Conservation (phyloP, 371 early-diverging fungal genomes). For the Apophysomyces sp. region DNA sequence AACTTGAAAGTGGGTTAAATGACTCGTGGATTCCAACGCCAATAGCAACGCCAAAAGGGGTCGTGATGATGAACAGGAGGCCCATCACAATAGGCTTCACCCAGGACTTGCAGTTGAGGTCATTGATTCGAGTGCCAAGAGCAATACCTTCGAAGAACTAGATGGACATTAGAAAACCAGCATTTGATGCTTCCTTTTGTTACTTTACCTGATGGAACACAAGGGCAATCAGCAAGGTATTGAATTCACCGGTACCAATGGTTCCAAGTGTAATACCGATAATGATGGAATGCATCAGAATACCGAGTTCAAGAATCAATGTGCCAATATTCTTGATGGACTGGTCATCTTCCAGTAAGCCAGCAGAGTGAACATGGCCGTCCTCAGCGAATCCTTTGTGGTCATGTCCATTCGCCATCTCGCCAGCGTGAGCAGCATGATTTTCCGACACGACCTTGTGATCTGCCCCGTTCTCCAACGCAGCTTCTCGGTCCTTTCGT, state of each 20-base stretch:
- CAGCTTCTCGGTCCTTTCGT: background rate
- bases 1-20: constrained; percentile 55
- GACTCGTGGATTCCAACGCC: constrained; percentile 67
- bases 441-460: background rate
- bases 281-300: constrained; percentile 76
- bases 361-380: constrained; percentile 51
- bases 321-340: constrained; percentile 37
- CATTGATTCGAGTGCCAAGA: constrained; percentile 73
- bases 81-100: constrained; percentile 43
- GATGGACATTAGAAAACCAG: constrained; percentile 29
- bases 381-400: constrained; percentile 23
- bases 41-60: constrained; percentile 78
- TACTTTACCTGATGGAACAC: constrained; percentile 72
- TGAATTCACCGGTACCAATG: constrained; percentile 19
- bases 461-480: background rate
- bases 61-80: constrained; percentile 50
- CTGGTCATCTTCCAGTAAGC: constrained; percentile 33
- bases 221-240: constrained; percentile 69
- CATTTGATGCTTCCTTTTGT: background rate
- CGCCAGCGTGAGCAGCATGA: background rate
- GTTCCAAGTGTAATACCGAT: constrained; percentile 73
- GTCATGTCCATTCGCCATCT: constrained; percentile 11
- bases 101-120: constrained; percentile 54
- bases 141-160: constrained; percentile 88
- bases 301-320: constrained; percentile 78